Evolutionary conservation across 371 early-diverging fungal species (phyloP), one percentile per base, ranked within the genome.

Genomic region (Funneliformis caledonium): DNA sequence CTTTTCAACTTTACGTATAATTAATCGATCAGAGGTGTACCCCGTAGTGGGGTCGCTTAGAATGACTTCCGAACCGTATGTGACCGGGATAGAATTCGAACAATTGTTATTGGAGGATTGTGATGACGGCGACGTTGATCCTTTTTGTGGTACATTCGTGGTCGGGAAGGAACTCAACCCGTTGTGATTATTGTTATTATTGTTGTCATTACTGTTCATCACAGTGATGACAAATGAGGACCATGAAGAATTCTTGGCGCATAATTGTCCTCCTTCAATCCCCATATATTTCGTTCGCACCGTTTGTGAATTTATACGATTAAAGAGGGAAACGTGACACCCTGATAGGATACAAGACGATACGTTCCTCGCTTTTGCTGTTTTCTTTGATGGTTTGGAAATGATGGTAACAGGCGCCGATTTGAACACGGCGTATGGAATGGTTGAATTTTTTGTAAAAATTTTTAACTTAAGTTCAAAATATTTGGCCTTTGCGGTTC

Each of bases 321-420:
- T 86, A 80, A 85, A 85, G 26, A 85, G 81, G 9, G 86, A 84
- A 70, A 86, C 83, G 31, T 83, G 70, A 5, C 84, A 86, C n/a
- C 92, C 92, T 6, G 90, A 86, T 22, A 91, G 84, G 52, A 95
- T 92, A 82, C 94, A 93, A 9, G 92, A 89, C 4, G 93, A 91
- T 19, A 91, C 88, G 84, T 92, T 93, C 77, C 93, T 90, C 14
- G 94, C 92, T 82, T 94, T 94, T 69, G 92, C 91, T 0, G 92
- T 93, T 88, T 96, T 96, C 82, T 95, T 95, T 68, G 92, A 92
- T 7, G 96, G 96, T 84, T 96, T 96, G 78, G 95, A 95, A 59
- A 96, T 94, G 83, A 96, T 93, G 6, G 90, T 85, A 47, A 95
- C 91, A 0, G 94, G 92, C 22, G 88, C 87, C 19, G 95, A 94